Base-by-base conservation (phyloP, 2,329 filamentous ascomycete genomes). In the Cyphellophora attinorum region DNA sequence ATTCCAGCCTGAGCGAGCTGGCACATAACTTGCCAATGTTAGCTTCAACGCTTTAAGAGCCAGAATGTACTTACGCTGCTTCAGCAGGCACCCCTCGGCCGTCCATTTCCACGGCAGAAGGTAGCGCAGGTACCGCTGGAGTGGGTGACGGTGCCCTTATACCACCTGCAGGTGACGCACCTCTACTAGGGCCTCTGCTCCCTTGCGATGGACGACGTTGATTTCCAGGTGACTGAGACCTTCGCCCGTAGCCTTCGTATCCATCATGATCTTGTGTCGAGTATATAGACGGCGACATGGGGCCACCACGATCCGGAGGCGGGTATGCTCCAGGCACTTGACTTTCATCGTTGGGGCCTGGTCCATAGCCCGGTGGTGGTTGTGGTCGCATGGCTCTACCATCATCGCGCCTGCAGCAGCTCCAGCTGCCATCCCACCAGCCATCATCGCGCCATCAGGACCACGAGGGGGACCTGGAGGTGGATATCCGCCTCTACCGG, bases 161-260 rank as follows among this genome's bases (percentile, higher is more conserved):
- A 58, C 35, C 53, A 70, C 6, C 46, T 57, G 5, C 45, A 70
- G 44, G 46, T 4, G 46, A 49, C 13, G 46, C 38, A 11, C 38
- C 28, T 19, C 46, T 39, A 19, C 38, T 42, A 12, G 46, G 40
- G 11, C 38, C 28, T 19, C 46, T 39, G 19, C 38, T 42, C n/a
- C 46, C 45, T 34, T 44, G 47, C 4, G 36, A 37, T 19, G 45
- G 44, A 56, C 19, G 55, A 47, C n/a, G 50, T 19, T n/a, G n/a
- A n/a, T n/a, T n/a, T n/a, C 44, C 30, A 47, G 35, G 56, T 46
- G 38, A 61, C 52, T 27, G 63, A 57, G 29, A 60, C 53, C 71
- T 66, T 13, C 79, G 54, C 5, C 78, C 78, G 11, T 79, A 76
- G 6, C 76, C 79, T 48, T 79, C 75, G 3, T 74, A 76, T 42